Conservation (phyloP, 305 asterid species). For the Fraxinus velutina region DNA sequence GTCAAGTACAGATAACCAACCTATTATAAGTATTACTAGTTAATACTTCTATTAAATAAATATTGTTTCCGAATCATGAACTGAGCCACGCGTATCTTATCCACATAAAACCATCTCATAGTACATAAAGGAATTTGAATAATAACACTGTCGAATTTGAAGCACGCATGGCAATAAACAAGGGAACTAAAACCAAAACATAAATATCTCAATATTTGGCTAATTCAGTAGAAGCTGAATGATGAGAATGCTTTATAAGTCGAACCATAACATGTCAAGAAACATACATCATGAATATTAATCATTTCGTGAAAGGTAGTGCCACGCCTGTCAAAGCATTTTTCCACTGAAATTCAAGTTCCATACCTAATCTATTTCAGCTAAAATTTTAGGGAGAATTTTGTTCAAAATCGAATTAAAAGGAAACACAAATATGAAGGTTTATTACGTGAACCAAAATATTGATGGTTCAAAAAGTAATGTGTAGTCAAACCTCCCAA, state of each 20-base stretch:
- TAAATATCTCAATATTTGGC: not conserved
- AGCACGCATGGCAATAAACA: not conserved
- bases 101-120: not conserved
- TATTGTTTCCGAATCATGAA: not conserved
- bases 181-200: not conserved
- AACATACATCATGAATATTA: not conserved
- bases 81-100: not conserved
- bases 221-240: not conserved
- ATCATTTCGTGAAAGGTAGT: not conserved
- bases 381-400: not conserved
- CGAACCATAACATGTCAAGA: not conserved
- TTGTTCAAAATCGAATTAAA: not conserved
- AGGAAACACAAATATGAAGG: not conserved
- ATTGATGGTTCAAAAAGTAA: not conserved
- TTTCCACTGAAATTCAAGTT: not conserved
- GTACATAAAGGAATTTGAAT: not conserved
- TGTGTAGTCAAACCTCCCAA: not conserved
- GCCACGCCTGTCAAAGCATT: not conserved
- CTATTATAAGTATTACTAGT: conserved; percentile 34
- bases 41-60: not conserved
- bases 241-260: not conserved
- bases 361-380: not conserved
- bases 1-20: conserved; percentile 88
- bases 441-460: not conserved
- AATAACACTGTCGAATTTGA: not conserved